Percentiles rank a stretch among this genome's conserved stretches.
Evolutionary conservation across 495 filamentous ascomycete species (phyloP).

Genomic region (Talaromyces trachyspermus): DNA sequence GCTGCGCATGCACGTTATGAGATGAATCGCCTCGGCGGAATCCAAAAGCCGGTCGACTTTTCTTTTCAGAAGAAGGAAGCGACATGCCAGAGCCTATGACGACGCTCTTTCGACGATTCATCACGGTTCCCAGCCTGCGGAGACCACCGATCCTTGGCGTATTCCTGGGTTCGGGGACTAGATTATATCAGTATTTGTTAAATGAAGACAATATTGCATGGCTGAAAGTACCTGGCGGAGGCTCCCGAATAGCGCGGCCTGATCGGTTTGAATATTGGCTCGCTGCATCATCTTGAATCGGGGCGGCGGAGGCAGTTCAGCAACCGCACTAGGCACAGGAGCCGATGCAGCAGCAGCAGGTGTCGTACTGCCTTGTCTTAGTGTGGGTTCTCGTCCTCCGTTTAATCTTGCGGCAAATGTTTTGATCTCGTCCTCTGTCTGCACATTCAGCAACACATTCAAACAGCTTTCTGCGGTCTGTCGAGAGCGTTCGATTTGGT

Average conservation of each 20-base stretch:
- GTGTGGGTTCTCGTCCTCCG: slow-evolving; percentile 16
- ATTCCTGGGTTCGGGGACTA: slow-evolving; percentile 29
- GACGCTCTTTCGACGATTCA: slow-evolving; percentile 53
- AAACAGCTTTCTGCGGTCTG: slow-evolving; percentile 73
- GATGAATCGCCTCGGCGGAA: slow-evolving; percentile 44
- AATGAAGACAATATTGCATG: neutral
- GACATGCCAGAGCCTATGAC: slow-evolving; percentile 26
- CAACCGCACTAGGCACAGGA: slow-evolving; percentile 9
- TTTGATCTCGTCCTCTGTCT: slow-evolving; percentile 84
- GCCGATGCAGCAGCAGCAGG: slow-evolving; percentile 10
- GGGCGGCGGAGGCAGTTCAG: slow-evolving; percentile 34
- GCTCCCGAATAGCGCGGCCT: slow-evolving; percentile 33
- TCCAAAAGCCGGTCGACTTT: slow-evolving; percentile 37
- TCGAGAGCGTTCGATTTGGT: slow-evolving; percentile 73
- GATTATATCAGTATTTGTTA: neutral
- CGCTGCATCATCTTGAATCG: slow-evolving; percentile 45
- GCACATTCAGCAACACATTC: slow-evolving; percentile 78
- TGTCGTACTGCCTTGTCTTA: slow-evolving; percentile 14
- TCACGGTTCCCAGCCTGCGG: slow-evolving; percentile 72
- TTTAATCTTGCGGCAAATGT: slow-evolving; percentile 59
- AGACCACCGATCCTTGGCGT: slow-evolving; percentile 44
- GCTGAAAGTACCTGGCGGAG: slow-evolving; percentile 16
- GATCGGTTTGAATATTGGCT: slow-evolving; percentile 52
- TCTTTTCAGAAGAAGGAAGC: slow-evolving; percentile 41
- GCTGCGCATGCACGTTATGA: slow-evolving; percentile 35